phyloP scores from a whole-genome alignment of 306 rosid species.

The Canavalia ensiformis region DNA sequence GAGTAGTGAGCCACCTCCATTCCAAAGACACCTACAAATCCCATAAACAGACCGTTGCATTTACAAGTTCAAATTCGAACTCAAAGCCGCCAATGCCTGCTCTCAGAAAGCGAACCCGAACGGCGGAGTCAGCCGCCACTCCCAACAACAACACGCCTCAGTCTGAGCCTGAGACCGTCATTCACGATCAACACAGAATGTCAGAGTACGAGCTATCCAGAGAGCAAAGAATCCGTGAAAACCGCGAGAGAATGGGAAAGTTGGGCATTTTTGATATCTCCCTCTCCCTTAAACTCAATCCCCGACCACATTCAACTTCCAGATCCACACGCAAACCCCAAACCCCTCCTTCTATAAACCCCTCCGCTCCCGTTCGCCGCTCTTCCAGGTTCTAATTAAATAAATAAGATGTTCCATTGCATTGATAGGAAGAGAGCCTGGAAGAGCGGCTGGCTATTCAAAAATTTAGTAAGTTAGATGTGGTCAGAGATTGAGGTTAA shows the following conservation, averaged over 20 bases:
- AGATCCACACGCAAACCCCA: constrained; percentile 27
- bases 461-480: too few species aligned
- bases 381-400: constrained; percentile 92
- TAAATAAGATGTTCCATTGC: too few species aligned
- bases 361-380: constrained; percentile 70
- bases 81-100: constrained; percentile 45
- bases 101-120: constrained; percentile 39
- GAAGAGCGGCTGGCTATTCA: too few species aligned
- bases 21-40: not conserved
- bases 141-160: constrained; percentile 5
- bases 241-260: constrained; percentile 75
- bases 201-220: constrained; percentile 65
- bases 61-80: not conserved
- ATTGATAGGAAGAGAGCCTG: too few species aligned
- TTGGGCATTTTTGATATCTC: constrained; percentile 84
- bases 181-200: constrained; percentile 31
- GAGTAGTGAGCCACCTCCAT: too few species aligned
- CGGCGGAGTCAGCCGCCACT: constrained; percentile 11
- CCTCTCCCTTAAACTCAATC: constrained; percentile 63
- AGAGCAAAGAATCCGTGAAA: constrained; percentile 62
- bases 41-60: constrained; percentile 61
- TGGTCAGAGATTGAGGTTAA: too few species aligned
- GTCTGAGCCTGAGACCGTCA: not conserved
- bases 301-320: constrained; percentile 20
- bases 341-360: constrained; percentile 50